Base-by-base conservation (phyloP, 2,329 filamentous ascomycete species). In the Leptographium wingfieldii region DNA sequence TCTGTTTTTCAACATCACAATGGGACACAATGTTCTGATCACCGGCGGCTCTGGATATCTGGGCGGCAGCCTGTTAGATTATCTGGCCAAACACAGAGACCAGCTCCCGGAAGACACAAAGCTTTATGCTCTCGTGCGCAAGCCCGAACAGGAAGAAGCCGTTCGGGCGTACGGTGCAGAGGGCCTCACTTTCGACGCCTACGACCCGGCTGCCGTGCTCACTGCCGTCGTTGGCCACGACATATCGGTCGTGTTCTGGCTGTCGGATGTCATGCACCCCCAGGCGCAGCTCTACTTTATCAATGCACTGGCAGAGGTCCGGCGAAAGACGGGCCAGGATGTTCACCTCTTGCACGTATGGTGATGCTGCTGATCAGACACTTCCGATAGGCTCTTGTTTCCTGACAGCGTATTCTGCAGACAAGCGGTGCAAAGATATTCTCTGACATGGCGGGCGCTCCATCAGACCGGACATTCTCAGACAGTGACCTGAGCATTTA, bases 1-100 rank as follows among this genome's bases (percentile, higher is more conserved):
- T 25, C 25, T 27, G 25, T 7, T 29, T 40, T 40, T 14, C 5
- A 3, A 16, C 40, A 29, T 16, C 22, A 48, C 48, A n/a, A 56
- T 46, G 54, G 38, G n/a, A 7, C 56, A 31, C 29, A 60, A 52
- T 27, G 40, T 80, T 57, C 73, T 80, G 35, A 70, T 81, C 54
- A 81, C 79, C 0, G 79, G 78, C 10, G 77, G 65, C 33, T 80
- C 78, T 0, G 79, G 79, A 29, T 81, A 81, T 60, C 74, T 81
- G 0, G 79, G 79, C 27, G 79, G 79, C 3, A 74, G 72, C 0
- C 67, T 81, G 3, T 73, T 81, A 5, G 72, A 74, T 10, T 70
- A 69, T 6, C 70, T 73, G 46, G 33, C n/a, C 33, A 27, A 40
- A 14, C 61, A 63, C 66, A 1, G 59, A 3, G 69, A 72, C 31